Base-by-base conservation (phyloP, 106 monocot genomes). In the Cymbidium sinense region DNA sequence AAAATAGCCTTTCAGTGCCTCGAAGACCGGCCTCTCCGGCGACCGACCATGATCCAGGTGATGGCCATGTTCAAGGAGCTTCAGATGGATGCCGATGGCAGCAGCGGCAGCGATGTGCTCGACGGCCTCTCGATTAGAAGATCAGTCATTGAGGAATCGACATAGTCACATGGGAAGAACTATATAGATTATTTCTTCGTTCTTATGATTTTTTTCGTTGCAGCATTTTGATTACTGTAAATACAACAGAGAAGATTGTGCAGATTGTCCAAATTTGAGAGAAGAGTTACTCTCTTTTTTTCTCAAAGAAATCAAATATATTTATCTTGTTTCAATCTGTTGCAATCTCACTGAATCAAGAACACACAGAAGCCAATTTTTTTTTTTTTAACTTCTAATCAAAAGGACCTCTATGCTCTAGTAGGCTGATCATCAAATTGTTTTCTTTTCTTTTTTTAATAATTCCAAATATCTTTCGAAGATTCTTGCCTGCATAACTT, bases 31-130 rank as follows among this genome's bases (percentile, higher is more conserved):
- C 87, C 91, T 4, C 77, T 81, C 28, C 83, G 80, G 20, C 83
- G 94, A 69, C 94, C 94, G 8, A 89, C 89, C 7, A 91, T 94
- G 94, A 87, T 91, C 55, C 94, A 94, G 70, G 94, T 94, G 33
- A 83, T 94, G 84, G 83, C 87, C 2, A 89, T 87, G 86, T 89
- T 94, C 39, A 91, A 90, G 69, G 93, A 93, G 80, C 83, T 90
- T 30, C 93, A 90, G 74, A 79, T 79, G 0, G 88, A 86, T 21
- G 44, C 74, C 43, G 74, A 44, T 39, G 71, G 37, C 6, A 15
- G 43, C 27, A 76, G 80, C 8, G 93, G 88, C 69, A 81, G 89
- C 12, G 87, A 90, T 70, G 72, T 86, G 37, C 90, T 93, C 5
- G 90, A 93, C 33, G 88, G 86, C 8, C 75, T 88, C 23, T 81